Evolutionary conservation across 2,329 filamentous ascomycete species (phyloP).

Genomic region (Pseudogymnoascus sp.): DNA sequence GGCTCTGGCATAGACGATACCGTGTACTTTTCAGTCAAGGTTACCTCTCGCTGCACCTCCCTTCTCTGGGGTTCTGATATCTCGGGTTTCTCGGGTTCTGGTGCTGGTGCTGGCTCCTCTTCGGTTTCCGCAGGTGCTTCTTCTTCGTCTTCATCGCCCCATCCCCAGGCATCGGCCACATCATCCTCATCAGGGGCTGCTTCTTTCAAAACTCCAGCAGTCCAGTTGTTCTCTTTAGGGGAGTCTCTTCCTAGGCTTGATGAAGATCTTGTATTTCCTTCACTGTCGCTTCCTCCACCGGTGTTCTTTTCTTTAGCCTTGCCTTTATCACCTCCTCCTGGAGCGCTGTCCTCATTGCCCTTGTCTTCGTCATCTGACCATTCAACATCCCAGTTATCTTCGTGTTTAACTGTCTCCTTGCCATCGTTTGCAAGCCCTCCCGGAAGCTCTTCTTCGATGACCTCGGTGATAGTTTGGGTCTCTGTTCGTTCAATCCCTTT

Average conservation of each 20-base stretch:
- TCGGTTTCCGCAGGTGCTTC: constrained; percentile 24
- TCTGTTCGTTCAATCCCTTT: constrained; percentile 76
- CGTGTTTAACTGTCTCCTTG: constrained; percentile 31
- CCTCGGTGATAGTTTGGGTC: constrained; percentile 65
- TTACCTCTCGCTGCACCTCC: constrained; percentile 52
- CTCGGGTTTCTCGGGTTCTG: neutral
- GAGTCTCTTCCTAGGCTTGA: constrained; percentile 40
- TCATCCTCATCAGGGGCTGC: constrained; percentile 23
- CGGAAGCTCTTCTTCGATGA: constrained; percentile 58
- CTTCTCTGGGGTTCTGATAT: neutral
- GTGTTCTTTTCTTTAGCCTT: neutral
- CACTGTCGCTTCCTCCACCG: neutral
- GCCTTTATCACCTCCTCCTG: neutral
- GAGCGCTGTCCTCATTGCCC: constrained; percentile 15
- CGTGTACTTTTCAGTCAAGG: constrained; percentile 76
- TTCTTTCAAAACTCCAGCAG: constrained; percentile 14
- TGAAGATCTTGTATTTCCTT: constrained; percentile 33
- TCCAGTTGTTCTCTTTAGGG: constrained; percentile 20
- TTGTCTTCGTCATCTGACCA: constrained; percentile 66
- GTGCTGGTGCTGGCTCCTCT: constrained; percentile 3
- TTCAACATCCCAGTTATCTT: constrained; percentile 64
- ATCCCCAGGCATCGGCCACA: constrained; percentile 60
- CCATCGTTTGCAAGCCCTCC: constrained; percentile 38
- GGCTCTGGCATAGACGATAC: constrained; percentile 81
- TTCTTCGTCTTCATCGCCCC: constrained; percentile 61